Percentiles rank a stretch among this genome's conserved stretches.
Evolutionary conservation across 345 rosid genomes (phyloP).

Genomic region (Kandelia obovata): DNA sequence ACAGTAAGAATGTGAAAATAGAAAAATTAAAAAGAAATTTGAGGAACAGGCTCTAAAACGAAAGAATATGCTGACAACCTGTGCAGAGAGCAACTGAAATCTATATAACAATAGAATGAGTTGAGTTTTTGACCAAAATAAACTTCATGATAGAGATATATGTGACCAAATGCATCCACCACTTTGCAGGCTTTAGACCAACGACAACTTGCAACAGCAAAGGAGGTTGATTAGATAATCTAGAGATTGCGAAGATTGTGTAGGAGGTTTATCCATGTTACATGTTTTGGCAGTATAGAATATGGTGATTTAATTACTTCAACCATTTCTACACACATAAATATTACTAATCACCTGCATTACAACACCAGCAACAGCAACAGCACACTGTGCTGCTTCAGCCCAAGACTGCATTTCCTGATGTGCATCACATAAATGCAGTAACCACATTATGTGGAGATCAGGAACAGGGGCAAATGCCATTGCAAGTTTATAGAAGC

Average conservation of each 20-base stretch:
- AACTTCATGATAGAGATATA: too few relatives aligned
- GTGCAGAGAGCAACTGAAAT: too few relatives aligned
- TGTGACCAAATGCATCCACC: too few relatives aligned
- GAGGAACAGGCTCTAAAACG: neutral
- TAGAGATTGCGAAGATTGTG: too few relatives aligned
- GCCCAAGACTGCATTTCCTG: slow-evolving; percentile 99
- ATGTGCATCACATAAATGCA: slow-evolving; percentile 98
- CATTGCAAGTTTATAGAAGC: slow-evolving; percentile 96
- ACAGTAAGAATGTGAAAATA: neutral
- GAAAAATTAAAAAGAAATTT: neutral
- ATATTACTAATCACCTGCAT: slow-evolving; percentile 61
- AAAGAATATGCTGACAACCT: too few relatives aligned
- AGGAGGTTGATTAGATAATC: neutral
- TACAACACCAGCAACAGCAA: slow-evolving; percentile 88
- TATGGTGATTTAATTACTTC: neutral
- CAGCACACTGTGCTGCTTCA: slow-evolving; percentile 98
- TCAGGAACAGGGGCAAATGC: slow-evolving; percentile 99
- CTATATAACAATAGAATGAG: too few relatives aligned
- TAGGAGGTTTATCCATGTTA: neutral
- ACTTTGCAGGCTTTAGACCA: too few relatives aligned
- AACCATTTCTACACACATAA: neutral
- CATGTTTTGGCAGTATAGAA: neutral
- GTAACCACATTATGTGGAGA: slow-evolving; percentile 99
- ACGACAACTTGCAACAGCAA: neutral
- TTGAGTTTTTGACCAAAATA: too few relatives aligned